These are phyloP conservation scores for Corynascus novoguineensis DNA, from an alignment of 495 filamentous ascomycete species.

Conservation along the genomic window DNA sequence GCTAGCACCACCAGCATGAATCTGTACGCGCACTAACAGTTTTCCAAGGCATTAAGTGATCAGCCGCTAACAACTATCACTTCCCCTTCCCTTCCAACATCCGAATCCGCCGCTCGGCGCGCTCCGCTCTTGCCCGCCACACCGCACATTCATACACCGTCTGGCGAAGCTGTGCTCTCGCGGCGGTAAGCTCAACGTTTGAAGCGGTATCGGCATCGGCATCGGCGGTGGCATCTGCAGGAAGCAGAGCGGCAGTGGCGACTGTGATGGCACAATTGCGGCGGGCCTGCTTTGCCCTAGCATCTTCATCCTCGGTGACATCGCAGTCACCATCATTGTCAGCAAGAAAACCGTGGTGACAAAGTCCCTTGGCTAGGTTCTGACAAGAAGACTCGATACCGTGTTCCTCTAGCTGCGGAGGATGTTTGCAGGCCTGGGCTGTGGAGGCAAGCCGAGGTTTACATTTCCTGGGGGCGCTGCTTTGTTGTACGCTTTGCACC, in stretches of 20 bases:
- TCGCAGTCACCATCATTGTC: no score
- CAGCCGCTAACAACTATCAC: neutral
- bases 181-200: conserved; percentile 30
- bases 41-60: neutral
- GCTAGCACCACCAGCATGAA: neutral
- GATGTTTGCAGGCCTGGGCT: no score
- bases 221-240: neutral
- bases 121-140: conserved; percentile 49
- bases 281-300: no score
- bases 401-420: no score
- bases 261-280: no score
- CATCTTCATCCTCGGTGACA: no score
- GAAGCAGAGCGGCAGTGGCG: no score
- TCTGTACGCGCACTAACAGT: neutral
- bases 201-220: neutral
- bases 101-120: conserved; percentile 43
- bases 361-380: no score
- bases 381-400: no score
- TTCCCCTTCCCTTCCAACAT: conserved; percentile 26
- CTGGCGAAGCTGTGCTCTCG: conserved; percentile 41
- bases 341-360: no score
- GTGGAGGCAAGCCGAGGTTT: neutral
- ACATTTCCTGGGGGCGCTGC: neutral
- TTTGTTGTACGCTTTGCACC: no score
- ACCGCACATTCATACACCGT: conserved; percentile 39